Conservation (phyloP, 2,329 filamentous ascomycete species). For the Clarireedia hainanense region DNA sequence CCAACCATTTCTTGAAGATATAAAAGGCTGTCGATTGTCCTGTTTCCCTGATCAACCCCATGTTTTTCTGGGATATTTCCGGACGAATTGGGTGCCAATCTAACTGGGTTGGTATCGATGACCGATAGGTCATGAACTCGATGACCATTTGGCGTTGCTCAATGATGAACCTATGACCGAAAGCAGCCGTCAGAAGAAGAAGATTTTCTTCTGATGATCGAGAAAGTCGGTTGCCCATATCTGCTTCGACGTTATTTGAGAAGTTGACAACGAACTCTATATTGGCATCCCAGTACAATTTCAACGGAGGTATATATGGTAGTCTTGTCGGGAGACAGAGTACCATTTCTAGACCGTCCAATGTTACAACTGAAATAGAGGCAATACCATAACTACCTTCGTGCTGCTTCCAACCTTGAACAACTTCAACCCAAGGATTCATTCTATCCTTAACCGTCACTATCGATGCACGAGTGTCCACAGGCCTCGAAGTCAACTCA, state of each 20-base stretch:
- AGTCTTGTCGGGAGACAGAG: slow-evolving; percentile 18
- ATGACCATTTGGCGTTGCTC: slow-evolving; percentile 12
- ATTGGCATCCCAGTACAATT: slow-evolving; percentile 24
- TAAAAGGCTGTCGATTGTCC: slow-evolving; percentile 19
- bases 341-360: slow-evolving; percentile 12
- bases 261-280: slow-evolving; percentile 14
- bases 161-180: slow-evolving; percentile 19
- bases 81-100: neutral
- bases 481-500: slow-evolving; percentile 48
- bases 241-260: neutral
- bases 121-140: slow-evolving; percentile 13
- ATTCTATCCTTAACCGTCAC: slow-evolving; percentile 27
- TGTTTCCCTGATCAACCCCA: slow-evolving; percentile 20
- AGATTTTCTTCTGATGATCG: slow-evolving; percentile 16
- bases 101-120: neutral
- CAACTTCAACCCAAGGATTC: slow-evolving; percentile 33
- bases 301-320: slow-evolving; percentile 16
- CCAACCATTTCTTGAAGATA: slow-evolving; percentile 35
- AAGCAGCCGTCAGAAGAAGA: slow-evolving; percentile 18
- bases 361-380: neutral
- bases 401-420: slow-evolving; percentile 44
- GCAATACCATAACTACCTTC: slow-evolving; percentile 50
- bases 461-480: slow-evolving; percentile 34
- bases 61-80: neutral
- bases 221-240: neutral